phyloP scores from a whole-genome alignment of 177 flowering plant genomes.

The Tripterygium wilfordii region DNA sequence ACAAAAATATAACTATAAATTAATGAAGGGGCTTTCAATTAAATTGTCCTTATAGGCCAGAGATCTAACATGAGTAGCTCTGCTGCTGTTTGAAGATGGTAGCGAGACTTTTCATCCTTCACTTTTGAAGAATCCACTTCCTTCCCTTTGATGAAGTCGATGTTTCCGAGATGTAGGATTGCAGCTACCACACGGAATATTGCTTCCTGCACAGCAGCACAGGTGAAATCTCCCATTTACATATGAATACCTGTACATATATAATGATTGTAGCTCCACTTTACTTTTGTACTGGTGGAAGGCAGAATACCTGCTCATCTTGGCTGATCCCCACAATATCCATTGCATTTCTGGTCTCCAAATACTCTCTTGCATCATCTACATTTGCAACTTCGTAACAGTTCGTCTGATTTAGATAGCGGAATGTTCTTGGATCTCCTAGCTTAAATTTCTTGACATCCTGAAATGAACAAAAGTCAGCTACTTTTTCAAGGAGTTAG shows the following conservation, averaged over 20 bases:
- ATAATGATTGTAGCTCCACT: too few relatives aligned
- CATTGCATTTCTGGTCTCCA: constrained; percentile 88
- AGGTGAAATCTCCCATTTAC: background rate
- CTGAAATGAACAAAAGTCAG: constrained; percentile 28
- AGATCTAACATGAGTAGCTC: constrained; percentile 66
- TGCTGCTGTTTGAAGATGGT: constrained; percentile 73
- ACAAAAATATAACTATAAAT: too few relatives aligned
- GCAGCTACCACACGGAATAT: constrained; percentile 87
- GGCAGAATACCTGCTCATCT: constrained; percentile 63
- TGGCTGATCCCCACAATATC: constrained; percentile 77
- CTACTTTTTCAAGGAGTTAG: background rate
- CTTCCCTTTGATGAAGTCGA: constrained; percentile 65
- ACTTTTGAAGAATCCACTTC: constrained; percentile 72
- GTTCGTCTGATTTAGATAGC: constrained; percentile 75
- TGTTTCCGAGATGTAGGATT: constrained; percentile 83
- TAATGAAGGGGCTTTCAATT: too few relatives aligned
- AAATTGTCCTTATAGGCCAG: constrained; percentile 4
- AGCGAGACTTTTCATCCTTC: constrained; percentile 64
- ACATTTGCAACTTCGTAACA: constrained; percentile 73
- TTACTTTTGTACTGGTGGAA: background rate
- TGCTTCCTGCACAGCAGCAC: constrained; percentile 53
- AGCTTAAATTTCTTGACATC: constrained; percentile 65
- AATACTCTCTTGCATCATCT: constrained; percentile 76
- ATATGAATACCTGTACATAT: background rate
- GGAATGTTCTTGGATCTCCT: constrained; percentile 71